Conservation (phyloP, 352 stramenopile genomes). For the Halophytophthora batemanensis region DNA sequence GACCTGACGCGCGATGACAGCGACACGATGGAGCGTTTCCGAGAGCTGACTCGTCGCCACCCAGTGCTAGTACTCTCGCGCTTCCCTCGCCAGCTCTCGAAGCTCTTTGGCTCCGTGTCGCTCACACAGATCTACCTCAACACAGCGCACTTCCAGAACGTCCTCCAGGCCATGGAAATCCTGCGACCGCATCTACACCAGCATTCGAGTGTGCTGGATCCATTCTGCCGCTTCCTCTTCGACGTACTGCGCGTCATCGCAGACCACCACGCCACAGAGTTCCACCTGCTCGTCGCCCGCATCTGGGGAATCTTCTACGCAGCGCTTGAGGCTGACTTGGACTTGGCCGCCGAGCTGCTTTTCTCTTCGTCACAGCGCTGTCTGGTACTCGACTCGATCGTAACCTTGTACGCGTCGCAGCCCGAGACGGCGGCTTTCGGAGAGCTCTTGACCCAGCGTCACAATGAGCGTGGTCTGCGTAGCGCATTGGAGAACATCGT, state of each 20-base stretch:
- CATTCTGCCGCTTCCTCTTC: conserved; percentile 57
- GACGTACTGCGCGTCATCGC: conserved; percentile 65
- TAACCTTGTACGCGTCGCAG: conserved; percentile 48
- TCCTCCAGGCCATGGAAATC: conserved; percentile 64
- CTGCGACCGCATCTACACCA: conserved; percentile 35
- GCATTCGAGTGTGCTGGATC: conserved; percentile 25
- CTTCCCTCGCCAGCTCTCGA: conserved; percentile 44
- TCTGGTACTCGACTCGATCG: conserved; percentile 39
- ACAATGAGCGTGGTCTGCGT: conserved; percentile 28
- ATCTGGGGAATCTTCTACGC: conserved; percentile 54
- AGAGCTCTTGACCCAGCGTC: conserved; percentile 34
- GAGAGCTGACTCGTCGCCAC: conserved; percentile 52
- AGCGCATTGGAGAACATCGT: conserved; percentile 17
- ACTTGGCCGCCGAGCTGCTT: conserved; percentile 28
- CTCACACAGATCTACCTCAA: conserved; percentile 73
- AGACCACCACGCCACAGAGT: conserved; percentile 62
- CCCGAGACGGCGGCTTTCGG: conserved; percentile 41
- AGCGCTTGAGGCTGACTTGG: conserved; percentile 34
- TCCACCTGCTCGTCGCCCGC: conserved; percentile 53
- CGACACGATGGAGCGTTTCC: conserved; percentile 58
- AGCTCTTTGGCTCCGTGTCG: conserved; percentile 54
- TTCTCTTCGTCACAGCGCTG: conserved; percentile 36
- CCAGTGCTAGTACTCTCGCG: conserved; percentile 53
- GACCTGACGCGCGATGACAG: conserved; percentile 39
- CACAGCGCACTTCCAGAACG: conserved; percentile 51